Conservation (phyloP, 345 rosid genomes). For the Ricinus communis region DNA sequence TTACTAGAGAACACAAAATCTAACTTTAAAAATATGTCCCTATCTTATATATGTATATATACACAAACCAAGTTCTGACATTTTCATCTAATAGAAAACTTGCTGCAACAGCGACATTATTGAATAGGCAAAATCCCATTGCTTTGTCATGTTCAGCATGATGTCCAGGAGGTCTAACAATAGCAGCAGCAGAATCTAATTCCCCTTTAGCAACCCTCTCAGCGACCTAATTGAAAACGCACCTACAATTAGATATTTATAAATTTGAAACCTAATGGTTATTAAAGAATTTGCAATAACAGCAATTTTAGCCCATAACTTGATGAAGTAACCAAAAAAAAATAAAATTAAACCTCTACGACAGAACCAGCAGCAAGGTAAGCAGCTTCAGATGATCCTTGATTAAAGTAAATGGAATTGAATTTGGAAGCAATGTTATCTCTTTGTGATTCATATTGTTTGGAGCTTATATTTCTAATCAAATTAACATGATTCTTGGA, state of each 20-base stretch:
- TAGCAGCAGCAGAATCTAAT: slow-evolving; percentile 73
- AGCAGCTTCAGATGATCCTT: slow-evolving; percentile 84
- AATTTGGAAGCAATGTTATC: slow-evolving; percentile 52
- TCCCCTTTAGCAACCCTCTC: slow-evolving; percentile 86
- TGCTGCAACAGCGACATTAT: slow-evolving; percentile 90
- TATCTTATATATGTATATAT: no score
- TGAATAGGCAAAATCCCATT: slow-evolving; percentile 92
- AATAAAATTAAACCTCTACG: slow-evolving; percentile 50
- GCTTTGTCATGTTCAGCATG: slow-evolving; percentile 87
- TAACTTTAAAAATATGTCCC: background rate
- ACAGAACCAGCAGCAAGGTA: slow-evolving; percentile 90
- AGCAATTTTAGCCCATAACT: no score
- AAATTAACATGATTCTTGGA: slow-evolving; percentile 58
- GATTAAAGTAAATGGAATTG: slow-evolving; percentile 77
- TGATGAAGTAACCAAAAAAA: background rate
- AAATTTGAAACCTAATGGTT: background rate
- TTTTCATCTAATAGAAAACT: slow-evolving; percentile 62
- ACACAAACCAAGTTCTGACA: slow-evolving; percentile 41
- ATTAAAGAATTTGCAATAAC: background rate
- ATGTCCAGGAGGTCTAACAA: slow-evolving; percentile 99
- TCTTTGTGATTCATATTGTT: slow-evolving; percentile 49
- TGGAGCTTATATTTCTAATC: slow-evolving; percentile 64
- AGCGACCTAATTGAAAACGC: slow-evolving; percentile 42
- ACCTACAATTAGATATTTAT: background rate
- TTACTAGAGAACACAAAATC: slow-evolving; percentile 4